Conservation (phyloP, 2,329 filamentous ascomycete genomes). For the Sarocladiaceae sp. region DNA sequence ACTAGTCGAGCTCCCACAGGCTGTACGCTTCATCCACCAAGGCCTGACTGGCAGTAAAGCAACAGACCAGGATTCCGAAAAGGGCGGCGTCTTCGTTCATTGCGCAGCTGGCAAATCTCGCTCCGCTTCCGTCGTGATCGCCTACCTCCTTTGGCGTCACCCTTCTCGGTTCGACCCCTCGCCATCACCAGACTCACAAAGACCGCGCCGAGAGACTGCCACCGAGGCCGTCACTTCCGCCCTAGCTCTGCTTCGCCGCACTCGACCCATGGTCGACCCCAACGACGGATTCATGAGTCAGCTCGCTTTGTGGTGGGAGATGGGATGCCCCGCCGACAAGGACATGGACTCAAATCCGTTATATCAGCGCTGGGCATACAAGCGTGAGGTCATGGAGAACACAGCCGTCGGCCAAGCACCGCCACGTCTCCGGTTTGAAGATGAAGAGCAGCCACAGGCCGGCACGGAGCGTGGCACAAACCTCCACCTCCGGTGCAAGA, state of each 20-base stretch:
- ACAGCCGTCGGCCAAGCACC: constrained; percentile 73
- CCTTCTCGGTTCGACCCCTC: constrained; percentile 43
- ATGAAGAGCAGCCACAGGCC: constrained; percentile 43
- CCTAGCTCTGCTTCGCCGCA: constrained; percentile 61
- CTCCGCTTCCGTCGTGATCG: constrained; percentile 76
- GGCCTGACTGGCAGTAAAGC: constrained; percentile 43
- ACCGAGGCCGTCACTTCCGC: constrained; percentile 51
- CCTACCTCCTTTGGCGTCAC: constrained; percentile 72
- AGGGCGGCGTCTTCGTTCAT: constrained; percentile 48
- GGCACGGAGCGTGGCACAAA: constrained; percentile 10
- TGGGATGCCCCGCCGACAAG: constrained; percentile 69
- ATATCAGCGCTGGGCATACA: constrained; percentile 69
- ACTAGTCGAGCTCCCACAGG: constrained; percentile 69
- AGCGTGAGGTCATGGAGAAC: constrained; percentile 47
- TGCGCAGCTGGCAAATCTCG: constrained; percentile 97
- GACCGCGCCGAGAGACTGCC: constrained; percentile 27
- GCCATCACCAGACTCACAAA: constrained; percentile 18
- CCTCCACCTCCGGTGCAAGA: constrained; percentile 68
- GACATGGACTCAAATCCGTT: constrained; percentile 58
- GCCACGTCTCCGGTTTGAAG: constrained; percentile 75
- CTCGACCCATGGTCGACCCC: constrained; percentile 74
- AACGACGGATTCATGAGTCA: constrained; percentile 91
- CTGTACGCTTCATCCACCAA: constrained; percentile 76
- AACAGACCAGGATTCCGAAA: constrained; percentile 10
- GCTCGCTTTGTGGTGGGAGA: constrained; percentile 77